Conservation (phyloP, 495 filamentous ascomycete genomes). For the Podospora conica region DNA sequence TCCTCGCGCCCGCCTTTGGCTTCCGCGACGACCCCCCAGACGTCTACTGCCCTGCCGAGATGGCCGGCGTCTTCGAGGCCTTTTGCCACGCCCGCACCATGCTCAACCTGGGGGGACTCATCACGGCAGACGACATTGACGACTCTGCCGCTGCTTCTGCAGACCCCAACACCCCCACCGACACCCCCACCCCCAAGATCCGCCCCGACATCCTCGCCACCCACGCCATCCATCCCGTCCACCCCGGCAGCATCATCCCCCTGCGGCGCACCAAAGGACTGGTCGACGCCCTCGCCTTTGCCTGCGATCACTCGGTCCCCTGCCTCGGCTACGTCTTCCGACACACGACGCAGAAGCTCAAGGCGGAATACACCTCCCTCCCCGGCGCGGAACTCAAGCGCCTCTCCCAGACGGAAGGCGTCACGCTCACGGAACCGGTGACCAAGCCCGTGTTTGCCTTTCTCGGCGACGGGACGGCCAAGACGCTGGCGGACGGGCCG, state of each 20-base stretch:
- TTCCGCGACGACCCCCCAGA: constrained; percentile 30
- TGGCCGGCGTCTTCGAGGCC: constrained; percentile 22
- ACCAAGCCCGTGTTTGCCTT: constrained; percentile 33
- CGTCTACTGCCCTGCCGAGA: constrained; percentile 30
- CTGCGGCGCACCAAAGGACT: constrained; percentile 16
- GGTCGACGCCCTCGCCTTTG: constrained; percentile 28
- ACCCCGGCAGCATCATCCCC: constrained; percentile 16
- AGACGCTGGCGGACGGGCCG: constrained; percentile 18
- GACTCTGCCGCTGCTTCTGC: background rate
- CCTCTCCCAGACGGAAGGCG: constrained; percentile 16
- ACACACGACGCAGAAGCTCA: constrained; percentile 22
- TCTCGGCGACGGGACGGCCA: constrained; percentile 32
- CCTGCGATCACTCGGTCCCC: constrained; percentile 34
- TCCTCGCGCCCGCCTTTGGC: constrained; percentile 28
- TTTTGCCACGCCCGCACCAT: constrained; percentile 26
- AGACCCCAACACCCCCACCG: background rate
- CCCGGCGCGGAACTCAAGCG: constrained; percentile 18
- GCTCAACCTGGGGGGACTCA: constrained; percentile 24
- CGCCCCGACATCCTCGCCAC: constrained; percentile 8
- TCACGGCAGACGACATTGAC: constrained; percentile 6
- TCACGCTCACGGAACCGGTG: constrained; percentile 22
- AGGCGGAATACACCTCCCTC: constrained; percentile 16
- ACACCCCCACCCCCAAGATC: background rate
- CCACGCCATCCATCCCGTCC: constrained; percentile 25
- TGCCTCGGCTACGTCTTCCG: constrained; percentile 35